These are phyloP conservation scores for Leccinum truebloodii DNA, from an alignment of 768 basidiomycete species.

Conservation along the genomic window DNA sequence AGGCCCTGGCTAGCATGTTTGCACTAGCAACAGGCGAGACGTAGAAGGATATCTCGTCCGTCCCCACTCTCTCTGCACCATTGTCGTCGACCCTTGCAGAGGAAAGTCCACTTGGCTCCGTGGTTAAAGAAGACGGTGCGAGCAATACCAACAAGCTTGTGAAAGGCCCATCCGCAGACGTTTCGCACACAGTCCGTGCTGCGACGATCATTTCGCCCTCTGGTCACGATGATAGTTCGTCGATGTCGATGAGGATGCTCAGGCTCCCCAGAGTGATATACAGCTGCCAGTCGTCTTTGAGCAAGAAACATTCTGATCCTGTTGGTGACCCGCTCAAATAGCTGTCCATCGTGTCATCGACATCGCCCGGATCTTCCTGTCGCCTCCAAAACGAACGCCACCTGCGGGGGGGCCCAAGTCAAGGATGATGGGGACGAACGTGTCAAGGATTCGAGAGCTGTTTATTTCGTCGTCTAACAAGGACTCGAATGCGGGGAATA, in stretches of 20 bases:
- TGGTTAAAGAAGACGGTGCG: too few species aligned
- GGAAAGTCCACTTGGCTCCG: too few species aligned
- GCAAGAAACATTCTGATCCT: background rate
- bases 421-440: background rate
- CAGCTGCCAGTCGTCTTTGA: background rate
- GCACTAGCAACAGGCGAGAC: too few species aligned
- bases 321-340: background rate
- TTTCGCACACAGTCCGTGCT: background rate
- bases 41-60: too few species aligned
- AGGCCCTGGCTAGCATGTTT: background rate
- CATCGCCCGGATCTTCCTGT: background rate
- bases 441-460: background rate
- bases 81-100: too few species aligned
- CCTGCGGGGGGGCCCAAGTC: too few species aligned
- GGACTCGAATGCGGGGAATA: background rate
- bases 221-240: background rate
- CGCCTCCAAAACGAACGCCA: background rate
- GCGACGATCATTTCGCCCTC: constrained; percentile 4
- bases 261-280: background rate
- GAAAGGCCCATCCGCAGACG: background rate
- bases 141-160: too few species aligned
- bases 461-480: constrained; percentile 9
- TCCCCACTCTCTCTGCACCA: too few species aligned
- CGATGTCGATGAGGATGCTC: background rate
- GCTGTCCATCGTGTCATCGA: background rate